Conservation (phyloP, 2,329 filamentous ascomycete species). For the Teratosphaeria pseudoeucalypti region DNA sequence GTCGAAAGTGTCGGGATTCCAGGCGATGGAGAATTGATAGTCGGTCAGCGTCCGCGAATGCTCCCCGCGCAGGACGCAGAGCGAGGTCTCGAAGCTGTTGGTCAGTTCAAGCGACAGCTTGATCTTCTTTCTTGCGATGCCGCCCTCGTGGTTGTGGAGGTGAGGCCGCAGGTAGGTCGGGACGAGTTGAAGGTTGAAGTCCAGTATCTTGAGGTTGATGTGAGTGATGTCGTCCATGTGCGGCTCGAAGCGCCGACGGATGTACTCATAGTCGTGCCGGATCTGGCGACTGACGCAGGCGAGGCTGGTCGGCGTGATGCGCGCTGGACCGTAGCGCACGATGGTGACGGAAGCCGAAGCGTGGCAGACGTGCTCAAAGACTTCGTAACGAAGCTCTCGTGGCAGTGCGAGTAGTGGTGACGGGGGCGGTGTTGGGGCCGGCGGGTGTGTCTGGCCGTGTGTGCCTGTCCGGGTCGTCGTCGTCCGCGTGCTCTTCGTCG, state of each 20-base stretch:
- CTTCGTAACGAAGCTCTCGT: slow-evolving; percentile 3
- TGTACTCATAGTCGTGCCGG: neutral
- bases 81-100: neutral
- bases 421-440: neutral
- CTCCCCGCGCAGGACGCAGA: neutral
- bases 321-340: neutral
- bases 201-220: neutral
- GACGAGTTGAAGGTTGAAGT: neutral
- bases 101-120: neutral
- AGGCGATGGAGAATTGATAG: neutral
- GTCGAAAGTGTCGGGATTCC: neutral
- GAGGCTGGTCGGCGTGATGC: neutral
- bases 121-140: neutral
- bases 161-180: neutral
- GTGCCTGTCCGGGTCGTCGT: neutral
- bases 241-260: neutral
- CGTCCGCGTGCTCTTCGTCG: neutral
- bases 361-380: slow-evolving; percentile 2
- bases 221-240: neutral
- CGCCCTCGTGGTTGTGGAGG: neutral
- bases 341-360: neutral
- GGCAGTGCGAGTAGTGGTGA: slow-evolving; percentile 2
- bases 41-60: neutral
- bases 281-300: neutral
- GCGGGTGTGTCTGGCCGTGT: neutral